Base-by-base conservation (phyloP, 2,329 filamentous ascomycete genomes). In the Beauveria sp. region DNA sequence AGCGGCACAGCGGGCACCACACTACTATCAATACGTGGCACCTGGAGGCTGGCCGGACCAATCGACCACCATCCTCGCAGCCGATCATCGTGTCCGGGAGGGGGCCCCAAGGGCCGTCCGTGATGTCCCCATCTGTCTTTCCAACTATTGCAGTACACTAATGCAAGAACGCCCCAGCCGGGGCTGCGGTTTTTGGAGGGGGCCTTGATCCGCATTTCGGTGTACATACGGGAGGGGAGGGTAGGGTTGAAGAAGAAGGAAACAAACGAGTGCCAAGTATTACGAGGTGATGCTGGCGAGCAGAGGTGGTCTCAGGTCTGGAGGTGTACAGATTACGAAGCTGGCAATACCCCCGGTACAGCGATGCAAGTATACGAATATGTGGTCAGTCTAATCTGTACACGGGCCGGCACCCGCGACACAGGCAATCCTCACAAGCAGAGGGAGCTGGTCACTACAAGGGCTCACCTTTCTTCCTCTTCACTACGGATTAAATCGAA, bases 41-140 rank as follows among this genome's bases (percentile, higher is more conserved):
- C 40, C 47, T n/a, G 12, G 18, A 12, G 5, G 24, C 37, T 59
- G 37, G 26, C 56, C 48, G n/a, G 47, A n/a, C n/a, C 18, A 9
- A 41, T 54, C 28, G 18, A 18, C 30, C 30, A 34, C 30, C 30
- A 34, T 14, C 12, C 30, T 34, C 30, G 30, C 26, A 26, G 48
- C 48, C 40, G 57, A 59, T 59, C 48, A 47, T 34, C 37, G 55
- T 52, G 47, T 26, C 24, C 48, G 57, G 48, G 50, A 59, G 20
- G 57, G 34, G 12, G 12, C 2, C 5, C 12, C 34, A 37, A 37
- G 5, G 41, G 57, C 57, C 57, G 57, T 10, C 22, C 56, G 24
- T 30, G 48, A 52, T 44, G 12, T 44, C 34, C 5, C 34, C 14
- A 5, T 16, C 28, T 37, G 48, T 28, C 43, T 37, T 37, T 30